Evolutionary conservation across 805 yeast species (phyloP).

Genomic region (Naumovozyma dairenensis): DNA sequence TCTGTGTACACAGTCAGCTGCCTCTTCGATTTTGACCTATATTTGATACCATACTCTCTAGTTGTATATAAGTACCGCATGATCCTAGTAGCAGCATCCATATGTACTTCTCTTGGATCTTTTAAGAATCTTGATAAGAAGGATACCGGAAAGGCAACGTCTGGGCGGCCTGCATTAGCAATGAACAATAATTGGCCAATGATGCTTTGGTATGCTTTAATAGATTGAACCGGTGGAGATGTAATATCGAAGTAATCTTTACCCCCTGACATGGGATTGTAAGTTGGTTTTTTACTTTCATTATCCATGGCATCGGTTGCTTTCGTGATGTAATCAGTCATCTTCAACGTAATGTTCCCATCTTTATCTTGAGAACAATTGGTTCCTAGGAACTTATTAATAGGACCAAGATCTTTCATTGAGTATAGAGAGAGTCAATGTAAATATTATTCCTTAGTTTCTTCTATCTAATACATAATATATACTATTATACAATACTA

Average conservation of each 20-base stretch:
- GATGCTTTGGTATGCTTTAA: constrained; percentile 4
- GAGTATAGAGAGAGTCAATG: no score
- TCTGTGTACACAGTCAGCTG: constrained; percentile 2
- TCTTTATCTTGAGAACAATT: constrained; percentile 1
- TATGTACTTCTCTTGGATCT: constrained; percentile 5
- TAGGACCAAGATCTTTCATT: constrained; percentile 6
- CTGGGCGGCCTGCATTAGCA: constrained; percentile 10
- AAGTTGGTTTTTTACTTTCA: neutral
- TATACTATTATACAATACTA: no score
- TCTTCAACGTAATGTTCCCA: neutral
- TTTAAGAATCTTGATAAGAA: constrained; percentile 4
- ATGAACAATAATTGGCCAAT: constrained; percentile 4
- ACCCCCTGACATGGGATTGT: neutral
- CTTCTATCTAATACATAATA: no score
- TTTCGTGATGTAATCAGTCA: constrained; percentile 3
- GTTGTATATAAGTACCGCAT: constrained; percentile 6
- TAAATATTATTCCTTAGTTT: no score
- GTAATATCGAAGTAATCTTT: neutral
- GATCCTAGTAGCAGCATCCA: constrained; percentile 2
- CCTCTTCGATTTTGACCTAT: neutral
- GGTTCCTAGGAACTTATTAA: constrained; percentile 5
- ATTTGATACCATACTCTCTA: constrained; percentile 1
- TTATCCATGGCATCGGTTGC: neutral
- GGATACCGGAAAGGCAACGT: constrained; percentile 6
- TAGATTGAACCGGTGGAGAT: neutral